These are phyloP conservation scores for Aspergillus taichungensis DNA, from an alignment of 495 filamentous ascomycete species.

Conservation along the genomic window DNA sequence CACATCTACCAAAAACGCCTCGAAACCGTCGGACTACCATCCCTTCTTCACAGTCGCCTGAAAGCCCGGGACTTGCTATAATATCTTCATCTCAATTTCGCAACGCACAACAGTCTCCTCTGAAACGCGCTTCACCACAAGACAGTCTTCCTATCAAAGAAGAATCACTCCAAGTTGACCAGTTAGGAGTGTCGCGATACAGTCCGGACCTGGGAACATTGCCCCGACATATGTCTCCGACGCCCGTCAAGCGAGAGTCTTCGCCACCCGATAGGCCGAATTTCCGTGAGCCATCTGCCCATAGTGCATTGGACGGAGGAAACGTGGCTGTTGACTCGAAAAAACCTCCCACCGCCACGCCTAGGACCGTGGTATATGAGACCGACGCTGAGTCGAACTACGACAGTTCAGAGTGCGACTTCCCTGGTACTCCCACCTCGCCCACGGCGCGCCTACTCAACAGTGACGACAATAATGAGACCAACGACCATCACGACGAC, in stretches of 20 bases:
- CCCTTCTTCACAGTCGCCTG: slow-evolving; percentile 39
- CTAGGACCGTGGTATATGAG: slow-evolving; percentile 35
- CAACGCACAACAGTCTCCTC: slow-evolving; percentile 21
- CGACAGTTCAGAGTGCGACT: slow-evolving; percentile 19
- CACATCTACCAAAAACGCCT: slow-evolving; percentile 21
- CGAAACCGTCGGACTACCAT: slow-evolving; percentile 30
- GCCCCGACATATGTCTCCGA: slow-evolving; percentile 2
- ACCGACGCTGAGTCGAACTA: slow-evolving; percentile 37
- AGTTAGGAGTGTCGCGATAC: slow-evolving; percentile 2
- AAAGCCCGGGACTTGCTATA: slow-evolving; percentile 32
- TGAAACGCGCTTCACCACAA: slow-evolving; percentile 10
- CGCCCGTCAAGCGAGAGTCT: neutral
- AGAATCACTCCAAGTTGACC: slow-evolving; percentile 10
- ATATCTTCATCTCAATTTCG: slow-evolving; percentile 35
- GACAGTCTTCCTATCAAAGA: slow-evolving; percentile 13
- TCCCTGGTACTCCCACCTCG: slow-evolving; percentile 6
- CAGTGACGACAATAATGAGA: neutral
- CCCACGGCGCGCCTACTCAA: neutral
- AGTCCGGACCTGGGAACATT: neutral
- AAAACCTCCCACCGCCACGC: slow-evolving; percentile 6
- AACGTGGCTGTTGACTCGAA: neutral
- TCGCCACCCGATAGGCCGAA: no score
- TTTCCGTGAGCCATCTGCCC: no score
- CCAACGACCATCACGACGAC: neutral
- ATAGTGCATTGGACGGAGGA: neutral